Evolutionary conservation across 805 yeast species (phyloP).

Genomic region (Starmera dryadoides): DNA sequence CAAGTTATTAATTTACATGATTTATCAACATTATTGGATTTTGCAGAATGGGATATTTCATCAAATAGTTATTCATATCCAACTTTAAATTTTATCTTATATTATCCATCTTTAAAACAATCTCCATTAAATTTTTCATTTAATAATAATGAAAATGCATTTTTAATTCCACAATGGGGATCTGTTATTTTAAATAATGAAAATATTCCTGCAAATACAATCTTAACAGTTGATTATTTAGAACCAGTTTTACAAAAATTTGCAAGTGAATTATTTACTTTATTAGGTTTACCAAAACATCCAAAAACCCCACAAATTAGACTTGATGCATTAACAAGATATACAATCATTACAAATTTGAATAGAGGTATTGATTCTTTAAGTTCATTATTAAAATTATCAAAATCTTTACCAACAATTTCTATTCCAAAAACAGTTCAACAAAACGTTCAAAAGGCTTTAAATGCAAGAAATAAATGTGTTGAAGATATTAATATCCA

Average conservation of each 20-base stretch:
- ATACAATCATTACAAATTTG: constrained; percentile 51
- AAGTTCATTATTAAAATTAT: constrained; percentile 62
- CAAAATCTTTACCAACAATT: constrained; percentile 65
- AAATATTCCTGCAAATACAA: constrained; percentile 20
- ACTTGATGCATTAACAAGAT: constrained; percentile 59
- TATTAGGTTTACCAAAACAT: constrained; percentile 58
- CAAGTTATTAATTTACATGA: constrained; percentile 38
- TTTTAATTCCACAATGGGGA: constrained; percentile 86
- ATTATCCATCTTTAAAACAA: constrained; percentile 45
- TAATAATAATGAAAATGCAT: constrained; percentile 23
- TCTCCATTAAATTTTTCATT: constrained; percentile 44
- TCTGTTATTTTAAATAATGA: constrained; percentile 38
- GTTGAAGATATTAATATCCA: constrained; percentile 18
- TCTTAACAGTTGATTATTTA: constrained; percentile 38
- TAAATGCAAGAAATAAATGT: constrained; percentile 28
- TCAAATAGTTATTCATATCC: constrained; percentile 53
- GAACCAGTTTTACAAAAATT: constrained; percentile 58
- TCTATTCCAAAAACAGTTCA: constrained; percentile 75
- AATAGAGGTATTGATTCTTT: constrained; percentile 60
- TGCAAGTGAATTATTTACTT: constrained; percentile 63
- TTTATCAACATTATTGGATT: constrained; percentile 71
- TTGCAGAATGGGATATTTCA: constrained; percentile 75
- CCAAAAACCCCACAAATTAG: constrained; percentile 57
- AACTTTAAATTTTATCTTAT: constrained; percentile 62
- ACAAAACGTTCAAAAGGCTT: constrained; percentile 44